Percentiles rank a stretch among this genome's conserved stretches.
phyloP scores from a whole-genome alignment of 2,329 filamentous ascomycete genomes.

The Calonectria hawksworthii region DNA sequence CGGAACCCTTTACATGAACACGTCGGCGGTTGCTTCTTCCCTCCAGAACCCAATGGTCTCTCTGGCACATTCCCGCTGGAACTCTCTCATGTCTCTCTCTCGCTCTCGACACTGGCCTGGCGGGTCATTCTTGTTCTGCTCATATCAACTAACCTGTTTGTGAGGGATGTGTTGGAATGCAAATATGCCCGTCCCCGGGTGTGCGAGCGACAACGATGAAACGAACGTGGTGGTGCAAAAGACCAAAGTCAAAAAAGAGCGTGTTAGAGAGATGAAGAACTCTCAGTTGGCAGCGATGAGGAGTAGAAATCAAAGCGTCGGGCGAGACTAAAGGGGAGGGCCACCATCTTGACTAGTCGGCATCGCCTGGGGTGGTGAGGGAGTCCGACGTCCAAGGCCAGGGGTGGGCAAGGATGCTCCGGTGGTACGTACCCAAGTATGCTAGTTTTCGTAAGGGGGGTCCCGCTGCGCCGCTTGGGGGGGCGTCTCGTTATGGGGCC shows the following conservation, averaged over 20 bases:
- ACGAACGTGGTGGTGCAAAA: slow-evolving; percentile 47
- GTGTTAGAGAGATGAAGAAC: slow-evolving; percentile 67
- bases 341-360: slow-evolving; percentile 39
- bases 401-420: slow-evolving; percentile 27
- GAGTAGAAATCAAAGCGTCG: slow-evolving; percentile 44
- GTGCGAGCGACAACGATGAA: slow-evolving; percentile 46
- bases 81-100: slow-evolving; percentile 19
- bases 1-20: neutral
- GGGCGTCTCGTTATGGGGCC: slow-evolving; percentile 21
- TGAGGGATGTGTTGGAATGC: slow-evolving; percentile 33
- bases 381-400: slow-evolving; percentile 20
- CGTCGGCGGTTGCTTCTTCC: neutral
- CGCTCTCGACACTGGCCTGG: slow-evolving; percentile 3
- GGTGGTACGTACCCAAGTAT: slow-evolving; percentile 4
- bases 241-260: slow-evolving; percentile 54
- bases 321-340: slow-evolving; percentile 46
- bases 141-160: slow-evolving; percentile 41
- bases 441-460: slow-evolving; percentile 11
- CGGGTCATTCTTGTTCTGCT: neutral
- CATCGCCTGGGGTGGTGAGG: slow-evolving; percentile 18
- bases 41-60: neutral
- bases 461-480: slow-evolving; percentile 16
- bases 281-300: slow-evolving; percentile 65
- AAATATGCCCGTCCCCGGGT: slow-evolving; percentile 35
- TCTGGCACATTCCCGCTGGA: slow-evolving; percentile 2